Conservation (phyloP, 257 asterid genomes). For the Nicotiana undulata region DNA sequence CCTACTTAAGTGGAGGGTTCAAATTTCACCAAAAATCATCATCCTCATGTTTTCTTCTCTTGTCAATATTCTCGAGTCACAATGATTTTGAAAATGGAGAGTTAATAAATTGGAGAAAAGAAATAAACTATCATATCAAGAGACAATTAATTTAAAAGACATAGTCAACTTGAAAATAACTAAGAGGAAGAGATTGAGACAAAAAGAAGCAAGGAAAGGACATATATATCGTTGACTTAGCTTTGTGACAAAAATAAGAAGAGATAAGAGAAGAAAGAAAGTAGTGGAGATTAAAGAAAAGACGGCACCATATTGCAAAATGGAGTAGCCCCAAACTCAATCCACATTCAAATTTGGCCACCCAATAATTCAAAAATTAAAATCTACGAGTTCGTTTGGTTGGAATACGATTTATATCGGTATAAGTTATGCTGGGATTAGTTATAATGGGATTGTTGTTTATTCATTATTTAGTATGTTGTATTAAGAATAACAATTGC, state of each 20-base stretch:
- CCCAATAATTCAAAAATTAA: not conserved
- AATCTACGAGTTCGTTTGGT: no score
- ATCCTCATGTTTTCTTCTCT: not conserved
- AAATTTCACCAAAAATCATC: not conserved
- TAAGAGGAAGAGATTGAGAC: not conserved
- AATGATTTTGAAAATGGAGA: not conserved
- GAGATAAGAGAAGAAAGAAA: not conserved
- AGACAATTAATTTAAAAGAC: not conserved
- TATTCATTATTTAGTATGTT: no score
- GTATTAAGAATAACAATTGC: no score
- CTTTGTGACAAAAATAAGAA: not conserved
- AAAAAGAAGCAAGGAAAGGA: not conserved
- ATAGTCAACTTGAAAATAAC: not conserved
- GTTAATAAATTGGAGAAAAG: not conserved
- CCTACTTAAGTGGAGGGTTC: not conserved
- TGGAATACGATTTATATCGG: no score
- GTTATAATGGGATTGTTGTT: no score
- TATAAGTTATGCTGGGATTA: no score
- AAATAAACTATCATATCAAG: not conserved
- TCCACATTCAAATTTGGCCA: conserved; percentile 7
- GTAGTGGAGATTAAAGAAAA: not conserved
- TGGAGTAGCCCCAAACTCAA: conserved; percentile 2
- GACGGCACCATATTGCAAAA: conserved; percentile 4
- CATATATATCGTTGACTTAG: not conserved
- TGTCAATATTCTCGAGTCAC: not conserved